phyloP scores from a whole-genome alignment of 2,329 filamentous ascomycete species.

The Phaeosphaeria sp. region DNA sequence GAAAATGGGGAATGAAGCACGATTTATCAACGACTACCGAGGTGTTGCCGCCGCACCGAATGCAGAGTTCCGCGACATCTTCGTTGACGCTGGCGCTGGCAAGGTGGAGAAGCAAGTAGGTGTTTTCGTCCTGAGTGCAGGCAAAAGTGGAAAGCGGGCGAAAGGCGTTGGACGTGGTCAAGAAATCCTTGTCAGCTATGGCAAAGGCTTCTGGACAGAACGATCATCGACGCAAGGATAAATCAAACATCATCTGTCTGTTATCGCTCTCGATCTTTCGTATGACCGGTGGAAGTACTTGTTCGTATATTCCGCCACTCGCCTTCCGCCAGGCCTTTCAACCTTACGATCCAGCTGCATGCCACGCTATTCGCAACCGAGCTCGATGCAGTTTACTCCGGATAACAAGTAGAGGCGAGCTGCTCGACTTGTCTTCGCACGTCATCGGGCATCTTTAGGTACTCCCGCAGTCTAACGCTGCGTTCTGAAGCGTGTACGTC shows the following conservation, averaged over 20 bases:
- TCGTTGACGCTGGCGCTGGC: conserved; percentile 45
- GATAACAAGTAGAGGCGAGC: too few species aligned
- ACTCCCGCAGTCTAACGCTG: too few species aligned
- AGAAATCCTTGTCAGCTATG: conserved; percentile 62
- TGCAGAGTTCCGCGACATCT: conserved; percentile 54
- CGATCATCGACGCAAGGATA: conserved; percentile 25
- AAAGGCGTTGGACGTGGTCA: conserved; percentile 57
- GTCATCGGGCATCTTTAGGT: too few species aligned
- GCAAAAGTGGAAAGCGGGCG: conserved; percentile 57
- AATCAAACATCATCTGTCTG: conserved; percentile 1
- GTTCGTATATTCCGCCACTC: background rate
- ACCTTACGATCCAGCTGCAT: background rate
- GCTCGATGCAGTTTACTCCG: background rate
- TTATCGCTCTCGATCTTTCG: background rate
- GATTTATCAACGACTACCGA: conserved; percentile 63
- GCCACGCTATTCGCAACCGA: background rate
- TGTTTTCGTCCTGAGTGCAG: conserved; percentile 58
- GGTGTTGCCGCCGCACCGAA: conserved; percentile 52
- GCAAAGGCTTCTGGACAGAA: conserved; percentile 59
- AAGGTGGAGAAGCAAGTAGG: conserved; percentile 57
- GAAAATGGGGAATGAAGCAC: conserved; percentile 58
- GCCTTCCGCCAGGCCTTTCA: background rate
- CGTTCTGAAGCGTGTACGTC: too few species aligned
- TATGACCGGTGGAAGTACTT: background rate
- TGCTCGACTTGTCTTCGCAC: too few species aligned